These are phyloP conservation scores for Rhodomyrtus psidioides DNA, from an alignment of 441 rosid genomes.

Conservation along the genomic window DNA sequence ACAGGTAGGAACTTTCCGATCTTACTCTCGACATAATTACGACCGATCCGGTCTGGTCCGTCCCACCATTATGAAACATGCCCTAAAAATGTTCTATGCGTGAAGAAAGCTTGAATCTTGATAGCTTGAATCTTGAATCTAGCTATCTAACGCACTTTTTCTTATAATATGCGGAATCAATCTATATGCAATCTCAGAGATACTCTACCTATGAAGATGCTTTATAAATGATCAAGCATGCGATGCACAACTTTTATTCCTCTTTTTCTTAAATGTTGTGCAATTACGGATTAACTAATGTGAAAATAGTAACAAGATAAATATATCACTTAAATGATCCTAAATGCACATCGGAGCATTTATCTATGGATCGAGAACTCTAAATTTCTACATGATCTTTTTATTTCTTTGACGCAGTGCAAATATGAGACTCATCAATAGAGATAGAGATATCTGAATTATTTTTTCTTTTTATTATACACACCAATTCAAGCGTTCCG, in stretches of 20 bases:
- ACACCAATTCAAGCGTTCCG: neutral
- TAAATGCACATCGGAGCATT: too few species aligned
- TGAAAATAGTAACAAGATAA: neutral
- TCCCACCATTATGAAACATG: rapidly evolving
- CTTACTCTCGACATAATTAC: rapidly evolving
- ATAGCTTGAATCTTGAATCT: too few species aligned
- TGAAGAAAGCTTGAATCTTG: neutral
- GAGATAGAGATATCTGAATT: too few species aligned
- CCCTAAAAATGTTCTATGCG: too few species aligned
- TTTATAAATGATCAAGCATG: neutral
- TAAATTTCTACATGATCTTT: neutral
- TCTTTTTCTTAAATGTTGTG: too few species aligned
- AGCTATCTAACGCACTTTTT: too few species aligned
- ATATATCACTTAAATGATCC: too few species aligned
- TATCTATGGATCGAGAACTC: neutral
- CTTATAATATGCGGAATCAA: neutral
- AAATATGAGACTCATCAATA: neutral
- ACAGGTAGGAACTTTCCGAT: neutral
- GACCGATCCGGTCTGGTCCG: rapidly evolving
- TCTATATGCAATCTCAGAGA: neutral
- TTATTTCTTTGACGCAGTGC: neutral
- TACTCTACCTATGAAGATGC: neutral
- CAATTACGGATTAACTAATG: neutral
- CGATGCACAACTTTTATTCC: neutral
- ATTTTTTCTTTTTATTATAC: too few species aligned